Conservation (phyloP, 2,329 filamentous ascomycete genomes). For the Ceratocystis lukuohia region DNA sequence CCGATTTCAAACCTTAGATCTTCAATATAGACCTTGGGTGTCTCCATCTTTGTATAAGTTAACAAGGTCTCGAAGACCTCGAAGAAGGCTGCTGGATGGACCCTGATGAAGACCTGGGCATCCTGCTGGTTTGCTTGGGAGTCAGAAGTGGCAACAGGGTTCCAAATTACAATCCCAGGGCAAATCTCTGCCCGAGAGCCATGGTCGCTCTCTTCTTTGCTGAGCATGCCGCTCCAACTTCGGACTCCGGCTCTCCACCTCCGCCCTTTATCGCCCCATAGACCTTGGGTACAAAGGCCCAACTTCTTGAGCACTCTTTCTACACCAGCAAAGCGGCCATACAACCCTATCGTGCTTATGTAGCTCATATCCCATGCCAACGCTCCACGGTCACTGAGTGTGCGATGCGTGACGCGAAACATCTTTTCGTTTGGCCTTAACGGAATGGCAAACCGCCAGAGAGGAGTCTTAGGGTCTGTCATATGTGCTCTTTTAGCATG, state of each 20-base stretch:
- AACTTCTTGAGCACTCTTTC: conserved; percentile 52
- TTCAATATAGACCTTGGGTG: conserved; percentile 48
- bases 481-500: conserved; percentile 86
- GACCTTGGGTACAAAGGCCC: conserved; percentile 44
- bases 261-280: conserved; percentile 49
- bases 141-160: conserved; percentile 29
- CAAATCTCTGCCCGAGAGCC: conserved; percentile 44
- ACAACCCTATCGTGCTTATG: conserved; percentile 70
- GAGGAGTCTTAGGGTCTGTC: conserved; percentile 60
- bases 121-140: conserved; percentile 2
- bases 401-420: conserved; percentile 75
- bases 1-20: conserved; percentile 57
- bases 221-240: conserved; percentile 38
- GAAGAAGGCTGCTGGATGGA: conserved; percentile 71
- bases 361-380: conserved; percentile 93
- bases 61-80: conserved; percentile 53
- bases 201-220: conserved; percentile 37
- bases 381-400: conserved; percentile 59
- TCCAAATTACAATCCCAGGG: conserved; percentile 65
- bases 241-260: conserved; percentile 53
- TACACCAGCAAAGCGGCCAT: conserved; percentile 52
- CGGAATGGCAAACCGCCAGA: conserved; percentile 86
- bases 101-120: conserved; percentile 48
- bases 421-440: conserved; percentile 79
- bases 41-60: conserved; percentile 44